These are phyloP conservation scores for Tolypocladium amazonense DNA, from an alignment of 2,329 filamentous ascomycete genomes.

Conservation along the genomic window DNA sequence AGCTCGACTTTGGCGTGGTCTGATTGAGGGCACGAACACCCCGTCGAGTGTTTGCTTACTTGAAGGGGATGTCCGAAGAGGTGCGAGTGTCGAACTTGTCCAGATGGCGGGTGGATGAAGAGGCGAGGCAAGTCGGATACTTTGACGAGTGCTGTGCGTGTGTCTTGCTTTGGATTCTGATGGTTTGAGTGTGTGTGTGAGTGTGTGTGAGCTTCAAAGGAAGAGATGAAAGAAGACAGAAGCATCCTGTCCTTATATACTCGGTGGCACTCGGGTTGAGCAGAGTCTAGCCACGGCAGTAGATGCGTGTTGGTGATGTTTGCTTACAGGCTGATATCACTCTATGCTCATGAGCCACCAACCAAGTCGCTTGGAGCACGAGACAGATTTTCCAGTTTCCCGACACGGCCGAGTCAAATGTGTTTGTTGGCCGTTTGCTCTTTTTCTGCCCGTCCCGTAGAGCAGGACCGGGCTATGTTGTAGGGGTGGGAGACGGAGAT, in stretches of 20 bases:
- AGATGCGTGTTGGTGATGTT: slow-evolving; percentile 9
- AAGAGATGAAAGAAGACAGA: not conserved
- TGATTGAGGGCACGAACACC: not conserved
- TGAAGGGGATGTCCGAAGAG: not conserved
- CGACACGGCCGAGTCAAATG: slow-evolving; percentile 3
- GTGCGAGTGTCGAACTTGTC: not conserved
- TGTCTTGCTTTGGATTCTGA: not conserved
- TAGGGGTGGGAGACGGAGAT: not conserved
- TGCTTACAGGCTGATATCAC: slow-evolving; percentile 4
- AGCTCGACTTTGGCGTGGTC: not conserved
- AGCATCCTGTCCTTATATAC: slow-evolving; percentile 13
- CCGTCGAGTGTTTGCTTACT: not conserved
- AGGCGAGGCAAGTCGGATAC: not conserved
- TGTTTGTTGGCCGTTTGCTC: slow-evolving; percentile 8
- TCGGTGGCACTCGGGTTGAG: slow-evolving; percentile 9
- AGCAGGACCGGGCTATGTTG: slow-evolving; percentile 1
- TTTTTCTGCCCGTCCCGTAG: slow-evolving; percentile 3
- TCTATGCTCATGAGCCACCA: not conserved
- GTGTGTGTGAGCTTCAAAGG: not conserved
- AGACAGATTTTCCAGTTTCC: slow-evolving; percentile 6
- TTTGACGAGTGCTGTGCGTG: not conserved
- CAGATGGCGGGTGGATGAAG: not conserved
- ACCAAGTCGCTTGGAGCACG: slow-evolving; percentile 3
- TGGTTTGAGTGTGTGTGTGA: not conserved
- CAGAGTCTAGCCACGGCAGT: not conserved